Evolutionary conservation across 2,329 filamentous ascomycete genomes (phyloP).

Genomic region (Claviceps purpurea): DNA sequence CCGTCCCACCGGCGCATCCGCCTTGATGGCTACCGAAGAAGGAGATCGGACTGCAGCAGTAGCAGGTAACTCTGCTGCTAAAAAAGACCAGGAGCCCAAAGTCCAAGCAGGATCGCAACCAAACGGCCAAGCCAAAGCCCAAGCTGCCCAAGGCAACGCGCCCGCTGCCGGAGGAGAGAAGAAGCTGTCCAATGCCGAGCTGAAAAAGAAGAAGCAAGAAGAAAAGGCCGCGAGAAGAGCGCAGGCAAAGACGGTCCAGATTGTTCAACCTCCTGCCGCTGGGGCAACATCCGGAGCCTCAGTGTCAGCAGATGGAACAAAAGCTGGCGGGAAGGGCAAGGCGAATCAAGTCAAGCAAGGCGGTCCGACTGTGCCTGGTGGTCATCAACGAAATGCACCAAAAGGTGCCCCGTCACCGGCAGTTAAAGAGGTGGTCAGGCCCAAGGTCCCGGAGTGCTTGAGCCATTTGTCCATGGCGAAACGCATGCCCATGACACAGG

Average conservation of each 20-base stretch:
- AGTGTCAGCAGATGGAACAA: conserved; percentile 22
- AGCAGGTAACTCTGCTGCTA: conserved; percentile 12
- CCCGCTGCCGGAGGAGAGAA: conserved; percentile 21
- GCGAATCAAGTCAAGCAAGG: conserved; percentile 30
- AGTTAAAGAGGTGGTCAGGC: conserved; percentile 36
- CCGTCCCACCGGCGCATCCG: not conserved
- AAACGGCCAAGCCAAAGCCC: conserved; percentile 14
- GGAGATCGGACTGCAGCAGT: conserved; percentile 17
- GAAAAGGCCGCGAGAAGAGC: conserved; percentile 82
- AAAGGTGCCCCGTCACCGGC: conserved; percentile 19
- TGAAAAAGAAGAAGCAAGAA: conserved; percentile 82
- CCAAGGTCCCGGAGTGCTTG: conserved; percentile 58
- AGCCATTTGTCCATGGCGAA: conserved; percentile 65
- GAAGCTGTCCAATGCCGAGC: conserved; percentile 60
- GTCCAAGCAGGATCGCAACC: conserved; percentile 9
- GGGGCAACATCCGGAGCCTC: conserved; percentile 10
- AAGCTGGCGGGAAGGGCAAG: conserved; percentile 28
- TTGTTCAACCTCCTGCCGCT: conserved; percentile 19
- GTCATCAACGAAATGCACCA: conserved; percentile 21
- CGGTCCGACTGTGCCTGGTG: conserved; percentile 19
- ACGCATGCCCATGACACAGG: conserved; percentile 37
- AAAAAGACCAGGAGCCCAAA: conserved; percentile 14
- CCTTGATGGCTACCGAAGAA: conserved; percentile 20
- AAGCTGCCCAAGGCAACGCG: conserved; percentile 4
- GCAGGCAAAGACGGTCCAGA: conserved; percentile 47